Conservation (phyloP, 1,284 basidiomycete species). For the Pholiota adiposa region DNA sequence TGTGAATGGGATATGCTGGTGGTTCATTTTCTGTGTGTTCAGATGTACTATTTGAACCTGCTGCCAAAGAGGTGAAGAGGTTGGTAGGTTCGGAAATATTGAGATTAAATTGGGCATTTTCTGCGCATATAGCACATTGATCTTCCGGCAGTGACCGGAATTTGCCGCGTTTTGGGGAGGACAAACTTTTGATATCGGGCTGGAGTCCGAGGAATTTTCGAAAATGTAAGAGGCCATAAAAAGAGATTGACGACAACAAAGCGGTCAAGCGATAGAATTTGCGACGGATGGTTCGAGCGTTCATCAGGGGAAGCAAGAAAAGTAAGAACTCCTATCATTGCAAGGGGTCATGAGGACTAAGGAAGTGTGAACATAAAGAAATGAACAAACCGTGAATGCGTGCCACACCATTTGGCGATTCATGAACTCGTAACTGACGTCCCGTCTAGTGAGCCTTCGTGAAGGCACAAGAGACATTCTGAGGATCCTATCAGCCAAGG, state of each 20-base stretch:
- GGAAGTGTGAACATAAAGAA: slow-evolving; percentile 4
- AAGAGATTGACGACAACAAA: slow-evolving; percentile 38
- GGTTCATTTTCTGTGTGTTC: slow-evolving; percentile 40
- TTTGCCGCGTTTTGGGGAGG: slow-evolving; percentile 51
- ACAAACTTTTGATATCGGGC: slow-evolving; percentile 8
- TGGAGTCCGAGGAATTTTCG: slow-evolving; percentile 11
- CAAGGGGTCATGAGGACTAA: not conserved
- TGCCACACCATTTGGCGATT: slow-evolving; percentile 99
- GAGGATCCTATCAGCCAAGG: slow-evolving; percentile 84
- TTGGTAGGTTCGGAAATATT: slow-evolving; percentile 57
- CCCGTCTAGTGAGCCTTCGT: slow-evolving; percentile 70
- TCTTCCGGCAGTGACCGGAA: slow-evolving; percentile 66
- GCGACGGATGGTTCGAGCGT: slow-evolving; percentile 65
- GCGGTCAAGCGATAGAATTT: slow-evolving; percentile 52
- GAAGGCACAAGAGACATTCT: slow-evolving; percentile 80
- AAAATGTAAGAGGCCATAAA: slow-evolving; percentile 27
- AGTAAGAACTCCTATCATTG: slow-evolving; percentile 87
- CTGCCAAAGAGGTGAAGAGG: slow-evolving; percentile 47
- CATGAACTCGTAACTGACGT: slow-evolving; percentile 98
- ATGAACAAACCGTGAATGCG: slow-evolving; percentile 83
- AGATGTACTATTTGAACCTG: slow-evolving; percentile 18
- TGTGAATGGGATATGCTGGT: slow-evolving; percentile 67
- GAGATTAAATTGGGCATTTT: slow-evolving; percentile 68
- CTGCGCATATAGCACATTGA: slow-evolving; percentile 81
- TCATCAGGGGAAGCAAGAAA: slow-evolving; percentile 89